Evolutionary conservation across 192 early-diverging fungal genomes (phyloP).

Genomic region (Entrophospora sp.): DNA sequence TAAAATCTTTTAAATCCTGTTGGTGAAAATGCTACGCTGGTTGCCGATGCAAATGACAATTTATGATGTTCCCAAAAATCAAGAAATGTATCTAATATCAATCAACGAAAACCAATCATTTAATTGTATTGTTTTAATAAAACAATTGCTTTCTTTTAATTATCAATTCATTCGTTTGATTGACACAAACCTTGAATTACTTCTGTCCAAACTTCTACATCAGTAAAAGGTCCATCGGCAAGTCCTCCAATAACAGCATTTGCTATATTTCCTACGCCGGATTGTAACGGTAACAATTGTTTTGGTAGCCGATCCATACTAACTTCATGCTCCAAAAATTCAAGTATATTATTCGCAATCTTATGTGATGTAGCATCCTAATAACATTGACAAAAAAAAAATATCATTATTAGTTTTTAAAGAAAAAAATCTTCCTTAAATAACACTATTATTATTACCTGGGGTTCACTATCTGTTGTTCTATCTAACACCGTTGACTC

Average conservation of each 20-base stretch:
- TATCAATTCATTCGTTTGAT: not conserved
- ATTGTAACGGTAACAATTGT: constrained; percentile 29
- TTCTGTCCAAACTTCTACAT: constrained; percentile 38
- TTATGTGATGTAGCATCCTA: constrained; percentile 21
- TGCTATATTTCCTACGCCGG: constrained; percentile 38
- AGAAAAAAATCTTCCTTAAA: not conserved
- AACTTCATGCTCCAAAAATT: constrained; percentile 35
- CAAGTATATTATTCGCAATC: constrained; percentile 31
- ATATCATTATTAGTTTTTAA: too few species aligned
- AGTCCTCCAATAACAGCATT: constrained; percentile 37
- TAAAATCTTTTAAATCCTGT: constrained; percentile 33
- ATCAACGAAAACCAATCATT: not conserved
- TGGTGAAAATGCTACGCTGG: constrained; percentile 34
- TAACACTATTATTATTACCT: not conserved
- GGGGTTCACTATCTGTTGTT: constrained; percentile 7
- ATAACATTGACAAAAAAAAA: constrained; percentile 24
- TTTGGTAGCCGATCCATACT: constrained; percentile 29
- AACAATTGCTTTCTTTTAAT: not conserved
- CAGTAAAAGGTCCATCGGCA: constrained; percentile 26
- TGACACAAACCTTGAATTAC: constrained; percentile 25
- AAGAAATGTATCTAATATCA: constrained; percentile 26
- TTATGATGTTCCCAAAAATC: constrained; percentile 21
- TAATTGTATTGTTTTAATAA: not conserved
- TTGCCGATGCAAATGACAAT: constrained; percentile 19
- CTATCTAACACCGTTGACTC: constrained; percentile 28